Base-by-base conservation (phyloP, 164 flowering plant genomes). In the Stephania cephalantha region DNA sequence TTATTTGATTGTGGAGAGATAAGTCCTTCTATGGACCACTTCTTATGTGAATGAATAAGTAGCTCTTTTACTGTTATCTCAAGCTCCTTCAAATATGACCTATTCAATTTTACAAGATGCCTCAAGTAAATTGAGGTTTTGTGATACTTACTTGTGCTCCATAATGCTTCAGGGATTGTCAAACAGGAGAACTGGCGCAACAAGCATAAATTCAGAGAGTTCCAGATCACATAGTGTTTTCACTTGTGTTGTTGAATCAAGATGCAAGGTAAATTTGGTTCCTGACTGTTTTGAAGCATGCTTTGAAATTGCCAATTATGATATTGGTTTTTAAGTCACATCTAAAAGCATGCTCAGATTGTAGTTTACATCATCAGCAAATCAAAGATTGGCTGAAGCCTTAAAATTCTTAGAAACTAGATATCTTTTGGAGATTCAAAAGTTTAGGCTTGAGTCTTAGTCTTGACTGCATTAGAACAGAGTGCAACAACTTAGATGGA, bases 171-270 rank as follows among this genome's bases (percentile, higher is more conserved):
- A 95, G 99, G 99, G 99, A 46, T 71, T 95, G 76, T 85, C 92
- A 76, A 91, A 95, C 79, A 85, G 97, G 77, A 92, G 91, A 79
- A 92, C 86, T 22, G 96, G 98, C 70, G 87, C 97, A 76, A 95
- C 99, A 46, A 88, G 94, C 73, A 86, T 93, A 48, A 95, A 95
- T 87, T 88, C 97, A 64, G 98, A 95, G 79, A 95, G 99, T 83
- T 95, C 99, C 8, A 90, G 99, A 20, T 95, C 99, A 71, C 99
- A 95, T 75, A 89, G 98, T 86, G 99, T 95, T 70, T 95, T 95
- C 73, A 95, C 98, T 53, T 95, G 99, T 82, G 89, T 92, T 79
- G 91, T 95, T 77, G 98, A 95, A 80, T 93, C 97, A 64, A 88
- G 89, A 52, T 86, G 91, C 89, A 93, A 93, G 99, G 99, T 95